phyloP scores from a whole-genome alignment of 495 filamentous ascomycete genomes.

The Trichoderma erinaceum region DNA sequence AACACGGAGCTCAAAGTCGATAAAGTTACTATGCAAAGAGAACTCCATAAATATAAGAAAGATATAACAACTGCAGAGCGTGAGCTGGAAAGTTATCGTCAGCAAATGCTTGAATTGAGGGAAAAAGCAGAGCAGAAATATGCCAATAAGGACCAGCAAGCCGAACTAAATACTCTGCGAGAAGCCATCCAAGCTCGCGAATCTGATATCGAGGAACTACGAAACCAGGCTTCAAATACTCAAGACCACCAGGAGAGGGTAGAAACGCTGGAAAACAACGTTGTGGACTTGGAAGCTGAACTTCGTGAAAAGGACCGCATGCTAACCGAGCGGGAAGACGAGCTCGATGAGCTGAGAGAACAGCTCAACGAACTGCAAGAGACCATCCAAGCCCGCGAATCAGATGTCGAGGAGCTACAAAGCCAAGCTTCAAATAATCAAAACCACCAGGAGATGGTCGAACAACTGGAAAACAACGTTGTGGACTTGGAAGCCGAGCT shows the following conservation, averaged over 20 bases:
- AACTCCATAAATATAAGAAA: conserved; percentile 79
- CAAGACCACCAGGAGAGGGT: conserved; percentile 33
- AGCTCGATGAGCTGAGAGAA: conserved; percentile 29
- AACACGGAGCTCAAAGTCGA: conserved; percentile 94
- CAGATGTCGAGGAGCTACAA: conserved; percentile 34
- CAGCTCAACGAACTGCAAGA: conserved; percentile 51
- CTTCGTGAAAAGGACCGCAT: conserved; percentile 48
- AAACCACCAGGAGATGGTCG: background rate
- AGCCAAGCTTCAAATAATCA: background rate
- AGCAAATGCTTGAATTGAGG: conserved; percentile 70
- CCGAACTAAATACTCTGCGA: conserved; percentile 53
- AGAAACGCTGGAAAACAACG: conserved; percentile 53
- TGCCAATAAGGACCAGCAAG: conserved; percentile 53
- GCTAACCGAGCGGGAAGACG: conserved; percentile 39
- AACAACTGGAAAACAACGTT: conserved; percentile 51
- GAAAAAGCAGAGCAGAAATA: conserved; percentile 73
- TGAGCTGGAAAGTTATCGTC: conserved; percentile 66
- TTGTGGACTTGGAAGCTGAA: conserved; percentile 54
- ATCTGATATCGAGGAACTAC: conserved; percentile 48
- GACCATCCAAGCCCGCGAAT: conserved; percentile 42
- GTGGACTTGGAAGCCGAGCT: conserved; percentile 53
- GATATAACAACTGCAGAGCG: conserved; percentile 70
- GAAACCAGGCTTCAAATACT: conserved; percentile 44
- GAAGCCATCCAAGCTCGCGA: conserved; percentile 45
- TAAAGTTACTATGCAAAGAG: conserved; percentile 76